A percentile compares a stretch with the other conserved stretches of the same genome.
These are phyloP conservation scores for Russula olivacea DNA, from an alignment of 768 basidiomycete species.

Conservation along the genomic window DNA sequence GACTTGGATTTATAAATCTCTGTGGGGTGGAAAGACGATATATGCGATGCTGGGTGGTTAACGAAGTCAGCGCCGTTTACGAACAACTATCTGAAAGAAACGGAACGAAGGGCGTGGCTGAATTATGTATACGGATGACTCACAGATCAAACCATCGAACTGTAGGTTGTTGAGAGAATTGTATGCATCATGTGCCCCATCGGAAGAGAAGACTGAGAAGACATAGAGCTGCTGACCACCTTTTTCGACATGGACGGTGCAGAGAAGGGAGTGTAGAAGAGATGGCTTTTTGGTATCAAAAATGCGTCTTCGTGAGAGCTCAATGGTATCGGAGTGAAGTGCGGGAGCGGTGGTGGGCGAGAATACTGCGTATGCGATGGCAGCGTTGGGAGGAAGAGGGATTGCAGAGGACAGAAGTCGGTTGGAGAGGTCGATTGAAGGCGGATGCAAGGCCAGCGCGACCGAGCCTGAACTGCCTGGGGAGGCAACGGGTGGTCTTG, in stretches of 20 bases:
- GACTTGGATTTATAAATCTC: conserved; percentile 50
- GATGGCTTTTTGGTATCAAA: conserved; percentile 36
- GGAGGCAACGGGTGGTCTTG: conserved; percentile 26
- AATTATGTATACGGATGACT: conserved; percentile 29
- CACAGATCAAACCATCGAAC: conserved; percentile 49
- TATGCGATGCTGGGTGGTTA: conserved; percentile 36
- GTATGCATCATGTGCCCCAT: conserved; percentile 31
- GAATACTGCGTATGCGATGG: conserved; percentile 45
- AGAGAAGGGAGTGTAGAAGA: conserved; percentile 47
- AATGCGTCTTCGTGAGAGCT: conserved; percentile 49
- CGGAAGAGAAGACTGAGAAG: conserved; percentile 45
- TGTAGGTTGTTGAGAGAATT: conserved; percentile 35
- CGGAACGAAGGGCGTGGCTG: neutral
- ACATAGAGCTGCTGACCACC: conserved; percentile 47
- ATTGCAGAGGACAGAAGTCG: conserved; percentile 44
- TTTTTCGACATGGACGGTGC: conserved; percentile 44
- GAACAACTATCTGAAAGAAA: neutral
- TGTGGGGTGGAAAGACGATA: conserved; percentile 41
- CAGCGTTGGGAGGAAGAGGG: conserved; percentile 39
- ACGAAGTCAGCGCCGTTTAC: conserved; percentile 5
- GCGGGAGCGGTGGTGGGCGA: conserved; percentile 29
- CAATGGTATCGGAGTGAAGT: conserved; percentile 41
- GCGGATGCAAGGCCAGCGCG: conserved; percentile 30
- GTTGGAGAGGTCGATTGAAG: conserved; percentile 35
- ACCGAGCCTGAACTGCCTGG: conserved; percentile 32